Evolutionary conservation across 108 stramenopile species (phyloP).

Genomic region (Nitzschia sp.): DNA sequence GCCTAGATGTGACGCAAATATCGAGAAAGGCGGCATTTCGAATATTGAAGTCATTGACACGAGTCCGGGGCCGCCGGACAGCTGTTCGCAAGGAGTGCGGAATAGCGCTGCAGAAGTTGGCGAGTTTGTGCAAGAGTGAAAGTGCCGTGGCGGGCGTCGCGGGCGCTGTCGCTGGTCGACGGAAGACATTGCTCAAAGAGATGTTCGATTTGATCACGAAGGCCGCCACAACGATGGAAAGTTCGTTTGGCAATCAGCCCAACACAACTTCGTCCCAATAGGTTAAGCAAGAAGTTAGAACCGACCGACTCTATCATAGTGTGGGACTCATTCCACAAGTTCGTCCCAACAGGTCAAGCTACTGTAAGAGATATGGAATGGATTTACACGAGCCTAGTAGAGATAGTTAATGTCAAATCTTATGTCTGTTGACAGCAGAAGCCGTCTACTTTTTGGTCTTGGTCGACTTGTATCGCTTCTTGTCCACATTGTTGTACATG

Average conservation of each 20-base stretch:
- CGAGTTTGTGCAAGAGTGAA: conserved; percentile 68
- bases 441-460: conserved; percentile 24
- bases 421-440: too few species aligned
- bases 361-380: too few species aligned
- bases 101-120: conserved; percentile 55
- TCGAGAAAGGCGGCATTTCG: conserved; percentile 65
- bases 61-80: conserved; percentile 36
- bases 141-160: conserved; percentile 45
- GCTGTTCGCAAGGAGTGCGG: conserved; percentile 44
- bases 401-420: too few species aligned
- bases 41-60: conserved; percentile 50
- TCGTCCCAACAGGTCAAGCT: too few species aligned
- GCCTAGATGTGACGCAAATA: conserved; percentile 54
- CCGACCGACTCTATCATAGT: too few species aligned
- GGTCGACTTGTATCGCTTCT: conserved; percentile 28
- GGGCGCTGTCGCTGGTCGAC: conserved; percentile 51
- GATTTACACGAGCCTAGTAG: too few species aligned
- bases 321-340: too few species aligned
- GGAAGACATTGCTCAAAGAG: conserved; percentile 65
- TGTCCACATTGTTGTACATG: conserved; percentile 59
- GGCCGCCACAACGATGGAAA: conserved; percentile 38
- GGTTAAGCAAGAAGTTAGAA: too few species aligned
- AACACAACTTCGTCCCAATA: background rate
- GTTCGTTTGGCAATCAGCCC: background rate
- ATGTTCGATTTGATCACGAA: conserved; percentile 54